A percentile compares a stretch with the other conserved stretches of the same genome.
Conservation (phyloP, 495 filamentous ascomycete genomes). For the Penicillium macrosclerotiorum region DNA sequence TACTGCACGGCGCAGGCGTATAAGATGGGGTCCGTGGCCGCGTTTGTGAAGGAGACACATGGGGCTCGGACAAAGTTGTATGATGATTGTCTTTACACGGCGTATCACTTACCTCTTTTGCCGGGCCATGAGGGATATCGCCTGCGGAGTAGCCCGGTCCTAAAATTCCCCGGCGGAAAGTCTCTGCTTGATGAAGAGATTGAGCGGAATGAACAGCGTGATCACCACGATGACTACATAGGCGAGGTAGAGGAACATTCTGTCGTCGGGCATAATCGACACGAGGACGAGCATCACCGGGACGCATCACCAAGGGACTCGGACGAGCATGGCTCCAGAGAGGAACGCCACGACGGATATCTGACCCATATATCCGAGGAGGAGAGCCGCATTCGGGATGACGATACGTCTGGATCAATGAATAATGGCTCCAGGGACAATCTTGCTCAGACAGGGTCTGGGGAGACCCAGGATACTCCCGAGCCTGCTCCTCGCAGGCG, state of each 20-base stretch:
- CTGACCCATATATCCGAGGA: conserved; percentile 21
- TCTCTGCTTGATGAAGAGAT: conserved; percentile 93
- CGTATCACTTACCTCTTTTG: conserved; percentile 88
- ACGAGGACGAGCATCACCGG: conserved; percentile 35
- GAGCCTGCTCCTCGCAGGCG: conserved; percentile 21
- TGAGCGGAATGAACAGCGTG: conserved; percentile 83
- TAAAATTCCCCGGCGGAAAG: conserved; percentile 92
- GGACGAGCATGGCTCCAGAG: conserved; percentile 9
- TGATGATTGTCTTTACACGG: conserved; percentile 94
- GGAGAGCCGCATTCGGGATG: conserved; percentile 18
- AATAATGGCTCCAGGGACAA: background rate
- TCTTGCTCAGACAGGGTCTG: background rate
- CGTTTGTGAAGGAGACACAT: conserved; percentile 86
- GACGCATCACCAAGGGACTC: conserved; percentile 16
- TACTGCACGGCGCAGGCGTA: conserved; percentile 96
- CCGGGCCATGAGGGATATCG: conserved; percentile 83
- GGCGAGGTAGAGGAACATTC: conserved; percentile 52
- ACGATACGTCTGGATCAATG: conserved; percentile 7
- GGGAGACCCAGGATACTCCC: conserved; percentile 2
- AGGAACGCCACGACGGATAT: conserved; percentile 16
- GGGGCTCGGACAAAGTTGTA: conserved; percentile 97
- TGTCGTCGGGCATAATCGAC: conserved; percentile 28
- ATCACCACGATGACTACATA: conserved; percentile 88
- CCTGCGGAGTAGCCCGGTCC: conserved; percentile 79
- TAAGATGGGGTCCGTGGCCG: conserved; percentile 78